Evolutionary conservation across 2,329 filamentous ascomycete species (phyloP).

Genomic region (Didymella arachidicola): DNA sequence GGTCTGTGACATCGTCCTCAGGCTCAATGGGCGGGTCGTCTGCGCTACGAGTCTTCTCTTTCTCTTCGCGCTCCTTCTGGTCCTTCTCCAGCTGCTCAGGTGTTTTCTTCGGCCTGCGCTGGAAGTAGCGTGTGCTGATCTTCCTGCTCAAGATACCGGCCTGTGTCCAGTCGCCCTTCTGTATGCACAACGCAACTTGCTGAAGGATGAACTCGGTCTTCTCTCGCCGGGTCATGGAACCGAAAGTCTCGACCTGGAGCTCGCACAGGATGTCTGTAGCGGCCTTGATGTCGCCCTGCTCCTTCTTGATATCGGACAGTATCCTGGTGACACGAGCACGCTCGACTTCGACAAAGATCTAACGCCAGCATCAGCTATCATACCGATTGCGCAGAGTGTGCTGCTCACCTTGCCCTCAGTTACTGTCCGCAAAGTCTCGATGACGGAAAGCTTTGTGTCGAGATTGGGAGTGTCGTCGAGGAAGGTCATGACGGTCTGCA

Average conservation of each 20-base stretch:
- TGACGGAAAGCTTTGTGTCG: slow-evolving; percentile 90
- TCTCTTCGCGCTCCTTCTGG: slow-evolving; percentile 82
- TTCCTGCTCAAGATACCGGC: slow-evolving; percentile 93
- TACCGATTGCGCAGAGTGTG: not conserved
- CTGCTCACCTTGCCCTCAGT: slow-evolving; percentile 88
- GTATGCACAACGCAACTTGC: slow-evolving; percentile 93
- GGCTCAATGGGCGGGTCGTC: slow-evolving; percentile 78
- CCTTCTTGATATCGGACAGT: slow-evolving; percentile 95
- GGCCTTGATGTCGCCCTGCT: slow-evolving; percentile 88
- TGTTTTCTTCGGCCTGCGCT: slow-evolving; percentile 89
- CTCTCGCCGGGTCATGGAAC: slow-evolving; percentile 94
- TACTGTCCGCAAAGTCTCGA: slow-evolving; percentile 93
- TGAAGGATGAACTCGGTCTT: slow-evolving; percentile 99
- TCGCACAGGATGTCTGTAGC: slow-evolving; percentile 95
- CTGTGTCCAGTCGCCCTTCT: slow-evolving; percentile 95
- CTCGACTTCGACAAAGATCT: slow-evolving; percentile 99
- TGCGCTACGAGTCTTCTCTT: slow-evolving; percentile 79
- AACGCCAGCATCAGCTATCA: slow-evolving; percentile 29
- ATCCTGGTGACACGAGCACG: slow-evolving; percentile 93
- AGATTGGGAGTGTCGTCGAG: slow-evolving; percentile 83
- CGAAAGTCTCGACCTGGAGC: slow-evolving; percentile 97
- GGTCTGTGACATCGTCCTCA: slow-evolving; percentile 90
- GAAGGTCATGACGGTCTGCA: slow-evolving; percentile 93
- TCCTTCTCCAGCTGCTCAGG: slow-evolving; percentile 90
- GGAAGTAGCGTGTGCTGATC: slow-evolving; percentile 93